A percentile compares a stretch with the other conserved stretches of the same genome.
phyloP scores from a whole-genome alignment of 805 yeast species.

The Yamadazyma laniorum region DNA sequence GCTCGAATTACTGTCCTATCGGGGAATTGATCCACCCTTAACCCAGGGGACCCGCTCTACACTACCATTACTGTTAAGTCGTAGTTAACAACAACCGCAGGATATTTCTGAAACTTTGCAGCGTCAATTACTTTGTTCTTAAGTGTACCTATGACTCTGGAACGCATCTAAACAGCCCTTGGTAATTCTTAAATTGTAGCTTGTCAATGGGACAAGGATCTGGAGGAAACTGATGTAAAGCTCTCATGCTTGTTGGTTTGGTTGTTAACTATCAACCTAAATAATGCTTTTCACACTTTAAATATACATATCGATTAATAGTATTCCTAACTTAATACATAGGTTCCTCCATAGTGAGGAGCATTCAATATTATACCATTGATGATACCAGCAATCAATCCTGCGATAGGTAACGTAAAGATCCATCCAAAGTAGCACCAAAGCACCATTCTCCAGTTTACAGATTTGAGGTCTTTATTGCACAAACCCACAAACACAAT shows the following conservation, averaged over 20 bases:
- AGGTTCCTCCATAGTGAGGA: conserved; percentile 43
- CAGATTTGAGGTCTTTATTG: conserved; percentile 59
- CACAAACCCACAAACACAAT: conserved; percentile 74
- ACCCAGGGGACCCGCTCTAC: conserved; percentile 77
- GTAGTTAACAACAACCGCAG: conserved; percentile 43
- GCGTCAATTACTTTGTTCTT: conserved; percentile 61
- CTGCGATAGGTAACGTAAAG: conserved; percentile 71
- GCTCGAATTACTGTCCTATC: conserved; percentile 54
- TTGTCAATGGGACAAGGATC: conserved; percentile 68
- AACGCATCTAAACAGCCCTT: conserved; percentile 73
- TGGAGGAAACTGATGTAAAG: conserved; percentile 71
- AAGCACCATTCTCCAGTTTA: conserved; percentile 74
- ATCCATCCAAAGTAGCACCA: conserved; percentile 76
- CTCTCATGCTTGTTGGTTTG: no score
- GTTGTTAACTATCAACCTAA: no score
- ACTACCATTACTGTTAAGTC: conserved; percentile 73
- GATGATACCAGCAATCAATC: conserved; percentile 64
- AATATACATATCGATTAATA: no score
- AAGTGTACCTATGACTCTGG: conserved; percentile 72
- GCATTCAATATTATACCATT: conserved; percentile 65
- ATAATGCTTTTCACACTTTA: no score
- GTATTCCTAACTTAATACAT: conserved; percentile 15
- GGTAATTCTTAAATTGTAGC: conserved; percentile 71
- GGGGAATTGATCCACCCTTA: conserved; percentile 53
- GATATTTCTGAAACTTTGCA: no score